A percentile compares a stretch with the other conserved stretches of the same genome.
phyloP scores from a whole-genome alignment of 2,329 filamentous ascomycete genomes.

The Tolypocladium album region DNA sequence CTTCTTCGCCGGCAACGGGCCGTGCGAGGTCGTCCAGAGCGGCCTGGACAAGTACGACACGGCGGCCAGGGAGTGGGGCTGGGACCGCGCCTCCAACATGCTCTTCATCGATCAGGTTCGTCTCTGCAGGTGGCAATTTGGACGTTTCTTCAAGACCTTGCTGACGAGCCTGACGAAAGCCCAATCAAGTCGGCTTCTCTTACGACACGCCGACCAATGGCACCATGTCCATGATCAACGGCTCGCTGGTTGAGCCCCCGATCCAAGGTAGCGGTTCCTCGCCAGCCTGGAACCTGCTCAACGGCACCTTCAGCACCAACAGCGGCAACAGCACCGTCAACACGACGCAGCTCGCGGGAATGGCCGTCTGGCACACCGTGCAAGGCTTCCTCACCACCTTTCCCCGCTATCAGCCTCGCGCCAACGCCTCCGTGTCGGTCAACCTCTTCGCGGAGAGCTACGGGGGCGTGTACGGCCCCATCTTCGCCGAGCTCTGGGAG shows the following conservation, averaged over 20 bases:
- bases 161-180: conserved; percentile 28
- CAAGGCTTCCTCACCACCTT: conserved; percentile 50
- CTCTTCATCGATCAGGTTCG: conserved; percentile 46
- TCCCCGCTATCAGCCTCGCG: conserved; percentile 44
- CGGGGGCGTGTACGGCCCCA: conserved; percentile 58
- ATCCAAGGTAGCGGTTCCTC: conserved; percentile 6
- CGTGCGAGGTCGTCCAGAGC: conserved; percentile 37
- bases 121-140: neutral
- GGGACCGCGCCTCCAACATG: conserved; percentile 46
- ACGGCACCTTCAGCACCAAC: conserved; percentile 55
- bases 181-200: conserved; percentile 59
- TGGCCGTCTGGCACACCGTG: conserved; percentile 54
- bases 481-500: conserved; percentile 48
- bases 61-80: conserved; percentile 50
- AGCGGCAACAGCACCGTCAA: conserved; percentile 38
- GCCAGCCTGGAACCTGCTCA: conserved; percentile 31
- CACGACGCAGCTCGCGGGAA: conserved; percentile 44
- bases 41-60: conserved; percentile 41
- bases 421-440: conserved; percentile 39
- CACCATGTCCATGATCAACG: conserved; percentile 38
- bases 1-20: conserved; percentile 50
- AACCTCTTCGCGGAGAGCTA: conserved; percentile 62
- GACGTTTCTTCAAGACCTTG: neutral
- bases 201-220: conserved; percentile 54
- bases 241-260: conserved; percentile 19